Evolutionary conservation across 345 rosid genomes (phyloP).

Genomic region (Hibiscus mutabilis): DNA sequence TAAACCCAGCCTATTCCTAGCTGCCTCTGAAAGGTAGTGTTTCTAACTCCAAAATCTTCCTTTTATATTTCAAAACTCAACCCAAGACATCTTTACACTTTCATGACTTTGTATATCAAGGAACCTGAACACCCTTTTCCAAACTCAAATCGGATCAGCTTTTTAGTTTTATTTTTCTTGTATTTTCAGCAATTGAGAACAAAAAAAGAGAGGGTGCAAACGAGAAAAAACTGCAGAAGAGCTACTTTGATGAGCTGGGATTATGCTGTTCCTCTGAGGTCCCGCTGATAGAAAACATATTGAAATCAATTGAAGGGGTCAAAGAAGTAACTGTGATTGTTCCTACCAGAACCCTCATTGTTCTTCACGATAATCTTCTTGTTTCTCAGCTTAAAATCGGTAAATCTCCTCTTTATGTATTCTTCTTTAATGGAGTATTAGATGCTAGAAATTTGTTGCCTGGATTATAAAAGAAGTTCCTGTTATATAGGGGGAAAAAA

Average conservation of each 20-base stretch:
- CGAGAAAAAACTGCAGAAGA: slow-evolving; percentile 25
- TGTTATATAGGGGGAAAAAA: too few relatives aligned
- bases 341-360: slow-evolving; percentile 75
- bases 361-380: slow-evolving; percentile 65
- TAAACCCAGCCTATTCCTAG: too few relatives aligned
- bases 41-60: too few relatives aligned
- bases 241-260: slow-evolving; percentile 79
- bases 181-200: background rate
- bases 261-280: slow-evolving; percentile 81
- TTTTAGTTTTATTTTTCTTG: background rate
- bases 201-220: background rate
- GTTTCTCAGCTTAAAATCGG: slow-evolving; percentile 73
- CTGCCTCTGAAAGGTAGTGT: too few relatives aligned
- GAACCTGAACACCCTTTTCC: background rate
- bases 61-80: too few relatives aligned
- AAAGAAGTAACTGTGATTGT: slow-evolving; percentile 64
- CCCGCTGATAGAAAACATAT: slow-evolving; percentile 65
- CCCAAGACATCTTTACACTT: too few relatives aligned
- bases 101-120: too few relatives aligned
- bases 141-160: background rate
- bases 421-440: too few relatives aligned
- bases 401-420: slow-evolving; percentile 11
- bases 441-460: too few relatives aligned
- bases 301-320: slow-evolving; percentile 55
- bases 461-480: too few relatives aligned